Conservation (phyloP, 148 eudicot species). For the Silene uniflora region DNA sequence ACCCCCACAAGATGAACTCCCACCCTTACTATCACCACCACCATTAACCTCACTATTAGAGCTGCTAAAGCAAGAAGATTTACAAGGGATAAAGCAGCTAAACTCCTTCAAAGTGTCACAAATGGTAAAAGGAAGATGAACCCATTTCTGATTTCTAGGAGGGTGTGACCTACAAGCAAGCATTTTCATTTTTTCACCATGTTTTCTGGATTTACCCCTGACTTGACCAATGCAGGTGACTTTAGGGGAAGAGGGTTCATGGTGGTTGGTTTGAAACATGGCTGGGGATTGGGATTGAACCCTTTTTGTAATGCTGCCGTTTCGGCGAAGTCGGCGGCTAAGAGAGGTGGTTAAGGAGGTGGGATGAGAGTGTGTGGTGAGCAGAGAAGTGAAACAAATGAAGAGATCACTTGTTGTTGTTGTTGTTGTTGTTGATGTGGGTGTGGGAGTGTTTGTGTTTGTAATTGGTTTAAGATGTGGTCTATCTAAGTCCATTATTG, state of each 20-base stretch:
- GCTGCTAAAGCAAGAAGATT: slow-evolving; percentile 48
- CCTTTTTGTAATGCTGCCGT: slow-evolving; percentile 47
- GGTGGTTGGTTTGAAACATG: slow-evolving; percentile 38
- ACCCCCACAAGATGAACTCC: slow-evolving; percentile 42
- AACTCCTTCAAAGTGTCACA: slow-evolving; percentile 75
- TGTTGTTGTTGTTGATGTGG: slow-evolving; percentile 22
- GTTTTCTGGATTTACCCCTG: slow-evolving; percentile 70
- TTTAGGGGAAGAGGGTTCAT: slow-evolving; percentile 85
- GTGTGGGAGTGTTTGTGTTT: not conserved
- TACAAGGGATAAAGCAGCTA: slow-evolving; percentile 76
- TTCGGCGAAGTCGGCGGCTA: slow-evolving; percentile 39
- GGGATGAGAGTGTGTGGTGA: slow-evolving; percentile 24
- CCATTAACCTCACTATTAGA: not conserved
- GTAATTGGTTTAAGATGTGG: not conserved
- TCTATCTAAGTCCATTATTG: slow-evolving; percentile 35
- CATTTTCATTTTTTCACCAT: slow-evolving; percentile 47
- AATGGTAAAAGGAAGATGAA: slow-evolving; percentile 70
- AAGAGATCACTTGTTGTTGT: slow-evolving; percentile 42
- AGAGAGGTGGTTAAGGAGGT: slow-evolving; percentile 45
- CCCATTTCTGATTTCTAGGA: slow-evolving; percentile 69
- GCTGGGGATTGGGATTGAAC: slow-evolving; percentile 41
- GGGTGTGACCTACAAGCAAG: slow-evolving; percentile 34
- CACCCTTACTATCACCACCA: not conserved
- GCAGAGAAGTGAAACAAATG: slow-evolving; percentile 52
- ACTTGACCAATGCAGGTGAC: slow-evolving; percentile 96